These are phyloP conservation scores for Aspergillus sp. DNA, from an alignment of 2,329 filamentous ascomycete species.

Conservation along the genomic window DNA sequence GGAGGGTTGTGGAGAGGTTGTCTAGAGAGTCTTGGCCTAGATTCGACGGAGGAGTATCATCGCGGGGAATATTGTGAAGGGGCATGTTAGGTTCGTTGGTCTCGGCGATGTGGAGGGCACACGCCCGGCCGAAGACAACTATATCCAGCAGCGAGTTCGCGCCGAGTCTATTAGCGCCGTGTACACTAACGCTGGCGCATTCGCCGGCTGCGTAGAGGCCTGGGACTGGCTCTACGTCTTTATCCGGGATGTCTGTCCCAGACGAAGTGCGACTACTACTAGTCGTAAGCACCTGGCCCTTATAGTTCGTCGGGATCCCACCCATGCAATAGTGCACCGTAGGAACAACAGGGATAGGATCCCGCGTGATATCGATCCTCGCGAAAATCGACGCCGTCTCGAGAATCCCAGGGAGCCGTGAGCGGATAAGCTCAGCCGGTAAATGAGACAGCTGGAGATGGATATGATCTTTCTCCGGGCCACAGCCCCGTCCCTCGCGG, in stretches of 20 bases:
- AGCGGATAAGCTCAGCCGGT: slow-evolving; percentile 85
- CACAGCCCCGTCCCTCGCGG: slow-evolving; percentile 93
- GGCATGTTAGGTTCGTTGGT: slow-evolving; percentile 8
- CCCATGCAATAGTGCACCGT: slow-evolving; percentile 99
- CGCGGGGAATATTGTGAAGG: background rate
- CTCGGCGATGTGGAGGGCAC: slow-evolving; percentile 87
- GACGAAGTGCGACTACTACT: too few relatives aligned
- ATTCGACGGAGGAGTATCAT: background rate
- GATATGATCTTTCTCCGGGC: slow-evolving; percentile 96
- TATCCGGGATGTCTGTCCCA: too few relatives aligned
- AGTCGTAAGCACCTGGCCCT: slow-evolving; percentile 69
- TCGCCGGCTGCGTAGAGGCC: slow-evolving; percentile 96
- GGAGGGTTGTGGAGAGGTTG: slow-evolving; percentile 72
- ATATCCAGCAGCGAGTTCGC: slow-evolving; percentile 98
- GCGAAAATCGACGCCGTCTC: slow-evolving; percentile 97
- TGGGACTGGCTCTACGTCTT: slow-evolving; percentile 58
- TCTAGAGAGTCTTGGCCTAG: slow-evolving; percentile 59
- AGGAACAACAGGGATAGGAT: slow-evolving; percentile 93
- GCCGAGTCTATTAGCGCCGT: slow-evolving; percentile 95
- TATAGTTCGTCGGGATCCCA: slow-evolving; percentile 88
- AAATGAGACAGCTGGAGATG: slow-evolving; percentile 97
- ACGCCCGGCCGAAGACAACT: slow-evolving; percentile 96
- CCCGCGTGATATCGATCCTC: slow-evolving; percentile 94
- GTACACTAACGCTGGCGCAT: slow-evolving; percentile 95
- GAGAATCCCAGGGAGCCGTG: slow-evolving; percentile 96